These are phyloP conservation scores for Flaveria linearis DNA, from an alignment of 129 eudicot genomes.

Conservation along the genomic window DNA sequence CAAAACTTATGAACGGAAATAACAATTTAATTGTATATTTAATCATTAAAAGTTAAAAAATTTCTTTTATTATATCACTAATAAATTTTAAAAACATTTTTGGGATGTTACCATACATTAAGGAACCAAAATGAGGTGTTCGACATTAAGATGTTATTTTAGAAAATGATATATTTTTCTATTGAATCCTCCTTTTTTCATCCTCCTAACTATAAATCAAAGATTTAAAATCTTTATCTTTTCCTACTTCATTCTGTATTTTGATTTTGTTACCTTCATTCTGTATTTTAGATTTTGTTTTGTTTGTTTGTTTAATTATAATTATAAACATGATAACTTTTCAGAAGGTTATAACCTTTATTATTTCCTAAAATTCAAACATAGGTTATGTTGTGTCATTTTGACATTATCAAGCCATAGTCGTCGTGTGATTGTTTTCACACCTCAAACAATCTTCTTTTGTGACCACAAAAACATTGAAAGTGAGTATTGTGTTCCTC, in stretches of 20 bases:
- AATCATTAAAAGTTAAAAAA: too few species aligned
- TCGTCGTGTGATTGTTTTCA: conserved; percentile 13
- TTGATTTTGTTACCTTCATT: background rate
- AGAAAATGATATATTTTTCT: too few species aligned
- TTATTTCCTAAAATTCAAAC: conserved; percentile 11
- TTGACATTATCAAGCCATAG: background rate
- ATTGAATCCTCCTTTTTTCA: too few species aligned
- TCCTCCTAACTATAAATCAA: too few species aligned
- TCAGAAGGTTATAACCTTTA: background rate
- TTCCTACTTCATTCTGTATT: background rate
- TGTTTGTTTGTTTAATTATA: background rate
- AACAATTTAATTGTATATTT: too few species aligned
- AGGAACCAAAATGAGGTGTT: too few species aligned
- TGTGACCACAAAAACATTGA: background rate
- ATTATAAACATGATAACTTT: background rate
- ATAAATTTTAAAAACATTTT: too few species aligned
- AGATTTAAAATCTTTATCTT: background rate
- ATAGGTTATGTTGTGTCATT: conserved; percentile 37
- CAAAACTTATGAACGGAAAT: too few species aligned
- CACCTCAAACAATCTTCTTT: background rate
- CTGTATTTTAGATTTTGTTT: background rate
- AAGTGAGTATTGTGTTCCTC: background rate
- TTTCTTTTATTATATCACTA: too few species aligned
- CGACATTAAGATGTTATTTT: too few species aligned
- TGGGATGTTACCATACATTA: too few species aligned